phyloP scores from a whole-genome alignment of 768 basidiomycete genomes.

The Inosperma sp. region DNA sequence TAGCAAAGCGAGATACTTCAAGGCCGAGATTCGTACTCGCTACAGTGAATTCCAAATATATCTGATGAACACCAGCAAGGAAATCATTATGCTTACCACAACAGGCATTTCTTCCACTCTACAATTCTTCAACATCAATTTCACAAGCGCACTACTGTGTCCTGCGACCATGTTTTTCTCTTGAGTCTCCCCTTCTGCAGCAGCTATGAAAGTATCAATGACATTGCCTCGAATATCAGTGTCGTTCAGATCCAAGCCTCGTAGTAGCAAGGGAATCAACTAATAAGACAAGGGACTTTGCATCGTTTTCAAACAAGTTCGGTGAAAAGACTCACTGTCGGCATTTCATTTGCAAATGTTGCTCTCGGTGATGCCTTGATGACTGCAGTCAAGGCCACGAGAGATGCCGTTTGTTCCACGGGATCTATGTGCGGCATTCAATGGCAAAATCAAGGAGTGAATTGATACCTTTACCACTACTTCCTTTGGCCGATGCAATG shows the following conservation, averaged over 20 bases:
- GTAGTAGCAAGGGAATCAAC: constrained; percentile 86
- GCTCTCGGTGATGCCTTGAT: constrained; percentile 76
- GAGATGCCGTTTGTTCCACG: constrained; percentile 57
- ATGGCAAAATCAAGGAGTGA: not conserved
- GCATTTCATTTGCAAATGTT: constrained; percentile 65
- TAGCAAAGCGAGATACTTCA: constrained; percentile 68
- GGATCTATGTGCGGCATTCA: constrained; percentile 35
- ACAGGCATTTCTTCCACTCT: constrained; percentile 47
- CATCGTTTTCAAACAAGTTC: not conserved
- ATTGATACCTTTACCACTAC: constrained; percentile 40
- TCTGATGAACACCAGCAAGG: not conserved
- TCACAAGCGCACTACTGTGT: constrained; percentile 68
- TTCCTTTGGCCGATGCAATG: constrained; percentile 57
- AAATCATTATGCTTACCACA: constrained; percentile 37
- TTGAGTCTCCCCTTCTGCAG: constrained; percentile 55
- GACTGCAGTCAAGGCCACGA: constrained; percentile 80
- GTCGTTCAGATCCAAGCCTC: constrained; percentile 76
- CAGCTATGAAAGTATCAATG: constrained; percentile 70
- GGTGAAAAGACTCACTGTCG: constrained; percentile 39
- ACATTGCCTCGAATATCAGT: constrained; percentile 70
- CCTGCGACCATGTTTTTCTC: constrained; percentile 52
- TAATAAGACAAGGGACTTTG: too few species aligned
- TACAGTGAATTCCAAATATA: constrained; percentile 27
- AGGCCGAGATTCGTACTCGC: constrained; percentile 72
- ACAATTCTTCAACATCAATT: constrained; percentile 66